These are phyloP conservation scores for Emmonsiellopsis sp. DNA, from an alignment of 2,329 filamentous ascomycete species.

Conservation along the genomic window DNA sequence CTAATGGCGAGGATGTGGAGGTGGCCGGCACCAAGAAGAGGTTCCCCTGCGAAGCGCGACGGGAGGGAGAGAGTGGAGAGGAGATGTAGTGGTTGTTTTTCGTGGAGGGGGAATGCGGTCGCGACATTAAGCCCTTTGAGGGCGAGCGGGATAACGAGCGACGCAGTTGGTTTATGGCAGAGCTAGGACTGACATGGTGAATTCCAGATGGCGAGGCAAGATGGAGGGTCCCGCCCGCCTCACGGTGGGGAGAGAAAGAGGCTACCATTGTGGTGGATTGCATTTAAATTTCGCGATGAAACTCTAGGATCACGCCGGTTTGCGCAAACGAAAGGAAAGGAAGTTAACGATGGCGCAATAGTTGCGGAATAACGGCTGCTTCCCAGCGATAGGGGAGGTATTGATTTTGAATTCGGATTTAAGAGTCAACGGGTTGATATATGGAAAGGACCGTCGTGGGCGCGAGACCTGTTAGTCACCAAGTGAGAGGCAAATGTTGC, in stretches of 20 bases:
- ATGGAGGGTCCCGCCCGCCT: conserved; percentile 66
- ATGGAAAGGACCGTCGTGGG: not conserved
- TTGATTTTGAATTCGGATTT: not conserved
- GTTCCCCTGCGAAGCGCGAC: conserved; percentile 42
- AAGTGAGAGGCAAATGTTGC: not conserved
- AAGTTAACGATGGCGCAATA: not conserved
- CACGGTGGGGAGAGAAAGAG: conserved; percentile 40
- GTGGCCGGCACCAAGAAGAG: conserved; percentile 40
- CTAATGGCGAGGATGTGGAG: conserved; percentile 43
- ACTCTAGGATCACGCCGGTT: not conserved
- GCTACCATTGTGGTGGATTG: conserved; percentile 29
- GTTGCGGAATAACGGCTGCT: too few species aligned
- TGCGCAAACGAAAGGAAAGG: not conserved
- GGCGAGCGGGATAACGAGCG: conserved; percentile 89
- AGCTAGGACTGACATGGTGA: conserved; percentile 72
- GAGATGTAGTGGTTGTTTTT: conserved; percentile 38
- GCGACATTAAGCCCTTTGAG: conserved; percentile 60
- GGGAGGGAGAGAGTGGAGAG: conserved; percentile 51
- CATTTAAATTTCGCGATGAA: not conserved
- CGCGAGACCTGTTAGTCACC: not conserved
- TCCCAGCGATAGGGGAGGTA: not conserved
- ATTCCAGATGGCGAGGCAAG: conserved; percentile 77
- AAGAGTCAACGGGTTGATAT: not conserved
- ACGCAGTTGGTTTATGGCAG: conserved; percentile 71
- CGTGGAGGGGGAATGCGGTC: conserved; percentile 42